Evolutionary conservation across 2,329 filamentous ascomycete genomes (phyloP).

Genomic region (Colletotrichum aenigma): DNA sequence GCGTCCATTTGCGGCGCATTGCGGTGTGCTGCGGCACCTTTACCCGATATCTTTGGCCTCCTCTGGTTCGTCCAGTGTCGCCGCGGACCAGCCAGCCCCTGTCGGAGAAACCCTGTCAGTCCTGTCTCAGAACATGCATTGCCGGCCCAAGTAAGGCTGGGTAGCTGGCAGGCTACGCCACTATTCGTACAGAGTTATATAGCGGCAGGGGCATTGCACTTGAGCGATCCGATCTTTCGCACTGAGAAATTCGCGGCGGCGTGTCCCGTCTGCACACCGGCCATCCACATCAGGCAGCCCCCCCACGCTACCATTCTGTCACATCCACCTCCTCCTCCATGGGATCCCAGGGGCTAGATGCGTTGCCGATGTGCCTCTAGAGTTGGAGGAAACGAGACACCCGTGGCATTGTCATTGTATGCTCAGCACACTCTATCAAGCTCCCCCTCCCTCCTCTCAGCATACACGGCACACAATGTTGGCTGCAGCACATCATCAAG

Average conservation of each 20-base stretch:
- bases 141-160: background rate
- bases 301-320: background rate
- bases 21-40: background rate
- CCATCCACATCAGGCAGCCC: background rate
- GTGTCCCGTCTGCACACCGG: background rate
- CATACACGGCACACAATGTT: background rate
- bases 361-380: background rate
- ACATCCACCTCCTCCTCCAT: background rate
- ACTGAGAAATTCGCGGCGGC: background rate
- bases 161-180: background rate
- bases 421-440: background rate
- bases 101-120: background rate
- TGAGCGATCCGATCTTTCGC: background rate
- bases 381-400: background rate
- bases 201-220: background rate
- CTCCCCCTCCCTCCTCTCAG: background rate
- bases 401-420: background rate
- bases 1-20: background rate
- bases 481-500: background rate
- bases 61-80: background rate
- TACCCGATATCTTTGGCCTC: background rate
- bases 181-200: background rate
- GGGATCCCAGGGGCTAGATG: background rate
- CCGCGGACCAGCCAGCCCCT: background rate
- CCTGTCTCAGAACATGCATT: constrained; percentile 14